These are phyloP conservation scores for Melanogaster broomeanus DNA, from an alignment of 768 basidiomycete genomes.

Conservation along the genomic window DNA sequence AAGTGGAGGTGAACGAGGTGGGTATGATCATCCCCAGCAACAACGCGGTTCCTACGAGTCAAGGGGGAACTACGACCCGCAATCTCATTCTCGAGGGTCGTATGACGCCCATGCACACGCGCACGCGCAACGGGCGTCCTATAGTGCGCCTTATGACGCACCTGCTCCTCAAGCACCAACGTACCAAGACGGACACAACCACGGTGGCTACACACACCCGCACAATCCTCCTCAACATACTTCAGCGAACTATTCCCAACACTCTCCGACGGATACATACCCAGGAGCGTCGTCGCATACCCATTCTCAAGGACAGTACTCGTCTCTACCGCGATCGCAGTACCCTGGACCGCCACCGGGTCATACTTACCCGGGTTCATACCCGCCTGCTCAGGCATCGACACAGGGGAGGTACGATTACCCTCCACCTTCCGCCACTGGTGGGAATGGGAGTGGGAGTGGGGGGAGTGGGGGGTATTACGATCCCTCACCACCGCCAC, in stretches of 20 bases:
- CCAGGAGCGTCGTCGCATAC: constrained; percentile 20
- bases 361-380: constrained; percentile 25
- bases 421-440: constrained; percentile 23
- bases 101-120: constrained; percentile 21
- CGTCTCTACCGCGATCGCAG: constrained; percentile 27
- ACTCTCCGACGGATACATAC: constrained; percentile 23
- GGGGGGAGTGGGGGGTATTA: constrained; percentile 24
- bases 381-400: constrained; percentile 16
- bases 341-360: constrained; percentile 16
- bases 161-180: constrained; percentile 13
- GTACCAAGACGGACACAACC: constrained; percentile 28
- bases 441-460: constrained; percentile 23
- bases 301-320: constrained; percentile 24
- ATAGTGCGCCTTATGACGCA: constrained; percentile 26
- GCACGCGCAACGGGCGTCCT: constrained; percentile 21
- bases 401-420: constrained; percentile 23
- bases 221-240: constrained; percentile 20
- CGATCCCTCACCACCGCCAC: constrained; percentile 17
- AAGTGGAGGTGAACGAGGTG: not conserved
- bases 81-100: constrained; percentile 18
- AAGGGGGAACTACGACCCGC: constrained; percentile 24
- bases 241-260: constrained; percentile 16
- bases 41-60: constrained; percentile 31
- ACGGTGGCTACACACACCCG: constrained; percentile 16
- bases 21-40: constrained; percentile 23